Conservation (phyloP, 2,329 filamentous ascomycete species). For the Fusarium acutatum region DNA sequence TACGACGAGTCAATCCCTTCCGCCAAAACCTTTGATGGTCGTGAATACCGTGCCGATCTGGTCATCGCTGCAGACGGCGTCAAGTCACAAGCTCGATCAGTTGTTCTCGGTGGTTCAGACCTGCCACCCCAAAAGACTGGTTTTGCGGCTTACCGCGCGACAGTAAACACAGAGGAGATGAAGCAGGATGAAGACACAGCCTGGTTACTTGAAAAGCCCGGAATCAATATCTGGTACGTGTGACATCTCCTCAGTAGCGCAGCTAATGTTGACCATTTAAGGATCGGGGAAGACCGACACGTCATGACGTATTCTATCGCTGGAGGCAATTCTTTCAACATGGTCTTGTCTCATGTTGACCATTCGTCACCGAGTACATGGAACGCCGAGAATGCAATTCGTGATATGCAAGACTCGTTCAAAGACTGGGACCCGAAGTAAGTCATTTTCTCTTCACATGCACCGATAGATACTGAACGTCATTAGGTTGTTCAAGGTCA, state of each 20-base stretch:
- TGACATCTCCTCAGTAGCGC: fast-evolving
- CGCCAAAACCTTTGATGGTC: neutral
- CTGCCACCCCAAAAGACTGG: neutral
- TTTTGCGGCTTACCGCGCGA: neutral
- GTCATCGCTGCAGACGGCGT: neutral
- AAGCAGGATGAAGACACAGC: neutral
- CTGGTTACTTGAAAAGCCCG: neutral
- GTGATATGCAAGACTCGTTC: neutral
- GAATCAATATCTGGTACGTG: neutral
- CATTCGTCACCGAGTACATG: neutral
- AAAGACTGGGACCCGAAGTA: neutral
- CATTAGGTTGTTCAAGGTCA: neutral
- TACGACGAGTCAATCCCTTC: neutral
- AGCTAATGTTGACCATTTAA: fast-evolving
- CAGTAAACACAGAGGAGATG: neutral
- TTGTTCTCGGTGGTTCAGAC: neutral
- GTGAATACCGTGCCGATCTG: neutral
- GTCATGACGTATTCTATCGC: constrained; percentile 7
- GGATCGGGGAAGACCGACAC: constrained; percentile 1
- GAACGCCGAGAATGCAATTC: neutral
- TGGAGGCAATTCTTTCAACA: neutral
- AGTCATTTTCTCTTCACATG: fast-evolving
- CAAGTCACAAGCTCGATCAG: neutral
- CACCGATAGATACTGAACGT: neutral
- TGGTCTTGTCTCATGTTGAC: neutral